phyloP scores from a whole-genome alignment of 495 filamentous ascomycete genomes.

The Pseudotulostoma volvatum region DNA sequence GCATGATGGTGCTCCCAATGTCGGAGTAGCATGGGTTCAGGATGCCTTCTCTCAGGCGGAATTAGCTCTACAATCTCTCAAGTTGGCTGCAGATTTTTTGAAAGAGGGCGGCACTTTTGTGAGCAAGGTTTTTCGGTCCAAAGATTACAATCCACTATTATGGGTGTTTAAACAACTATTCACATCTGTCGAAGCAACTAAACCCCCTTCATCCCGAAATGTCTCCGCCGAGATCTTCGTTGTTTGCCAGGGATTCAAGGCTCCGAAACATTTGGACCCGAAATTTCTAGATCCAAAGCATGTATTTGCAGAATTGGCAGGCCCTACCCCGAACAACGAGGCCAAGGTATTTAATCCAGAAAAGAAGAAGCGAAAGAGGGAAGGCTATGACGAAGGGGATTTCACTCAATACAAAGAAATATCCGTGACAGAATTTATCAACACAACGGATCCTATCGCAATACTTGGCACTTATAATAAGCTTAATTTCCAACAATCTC shows the following conservation, averaged over 20 bases:
- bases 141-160: constrained; percentile 87
- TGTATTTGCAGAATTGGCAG: constrained; percentile 88
- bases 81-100: constrained; percentile 87
- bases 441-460: constrained; percentile 87
- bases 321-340: constrained; percentile 84
- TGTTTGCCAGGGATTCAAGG: constrained; percentile 85
- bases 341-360: constrained; percentile 97
- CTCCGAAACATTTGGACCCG: constrained; percentile 82
- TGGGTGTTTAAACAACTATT: constrained; percentile 99
- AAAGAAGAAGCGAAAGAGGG: constrained; percentile 87
- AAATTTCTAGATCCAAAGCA: constrained; percentile 79
- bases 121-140: constrained; percentile 95
- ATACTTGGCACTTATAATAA: constrained; percentile 79
- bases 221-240: constrained; percentile 98
- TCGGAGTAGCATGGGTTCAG: constrained; percentile 95
- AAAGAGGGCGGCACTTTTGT: constrained; percentile 84
- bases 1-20: constrained; percentile 95
- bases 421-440: constrained; percentile 80
- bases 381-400: constrained; percentile 94
- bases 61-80: constrained; percentile 78
- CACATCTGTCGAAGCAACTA: constrained; percentile 85
- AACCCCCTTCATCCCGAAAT: constrained; percentile 87
- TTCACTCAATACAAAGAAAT: constrained; percentile 84
- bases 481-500: constrained; percentile 60
- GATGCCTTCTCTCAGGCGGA: constrained; percentile 97